These are phyloP conservation scores for Biscogniauxia mediterranea DNA, from an alignment of 2,329 filamentous ascomycete genomes.

Conservation along the genomic window DNA sequence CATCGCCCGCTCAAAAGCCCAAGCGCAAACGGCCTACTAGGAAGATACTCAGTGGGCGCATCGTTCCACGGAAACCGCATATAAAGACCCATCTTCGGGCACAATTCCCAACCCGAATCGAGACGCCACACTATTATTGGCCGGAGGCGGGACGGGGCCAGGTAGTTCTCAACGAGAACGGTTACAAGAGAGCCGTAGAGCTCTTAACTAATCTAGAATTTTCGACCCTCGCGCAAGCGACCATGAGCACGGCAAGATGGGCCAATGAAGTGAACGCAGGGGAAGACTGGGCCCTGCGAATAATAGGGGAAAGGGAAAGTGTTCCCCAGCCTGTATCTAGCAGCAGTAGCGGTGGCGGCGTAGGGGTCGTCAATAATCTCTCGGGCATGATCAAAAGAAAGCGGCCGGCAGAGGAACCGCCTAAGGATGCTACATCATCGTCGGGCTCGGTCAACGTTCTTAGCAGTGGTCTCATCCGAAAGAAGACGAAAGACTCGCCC, in stretches of 20 bases:
- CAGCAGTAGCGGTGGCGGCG: neutral
- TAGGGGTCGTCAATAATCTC: slow-evolving; percentile 43
- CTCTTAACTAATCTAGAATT: slow-evolving; percentile 74
- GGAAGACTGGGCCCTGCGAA: slow-evolving; percentile 49
- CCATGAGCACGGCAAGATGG: slow-evolving; percentile 68
- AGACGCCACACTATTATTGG: slow-evolving; percentile 66
- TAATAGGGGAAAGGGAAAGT: slow-evolving; percentile 44
- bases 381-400: slow-evolving; percentile 50
- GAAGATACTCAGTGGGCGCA: slow-evolving; percentile 54
- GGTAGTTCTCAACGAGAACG: slow-evolving; percentile 59
- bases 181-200: slow-evolving; percentile 67
- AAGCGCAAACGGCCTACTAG: slow-evolving; percentile 44
- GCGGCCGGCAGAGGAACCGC: slow-evolving; percentile 26
- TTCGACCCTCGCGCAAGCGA: slow-evolving; percentile 60
- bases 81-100: slow-evolving; percentile 59
- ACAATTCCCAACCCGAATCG: slow-evolving; percentile 48
- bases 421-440: neutral
- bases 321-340: slow-evolving; percentile 14
- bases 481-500: slow-evolving; percentile 44
- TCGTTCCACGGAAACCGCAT: slow-evolving; percentile 62
- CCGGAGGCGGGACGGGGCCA: slow-evolving; percentile 59
- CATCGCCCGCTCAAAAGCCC: slow-evolving; percentile 16
- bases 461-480: slow-evolving; percentile 43
- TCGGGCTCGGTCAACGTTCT: slow-evolving; percentile 33
- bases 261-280: slow-evolving; percentile 61